Conservation (phyloP, 164 flowering plant genomes). For the Cinnamomum chago region DNA sequence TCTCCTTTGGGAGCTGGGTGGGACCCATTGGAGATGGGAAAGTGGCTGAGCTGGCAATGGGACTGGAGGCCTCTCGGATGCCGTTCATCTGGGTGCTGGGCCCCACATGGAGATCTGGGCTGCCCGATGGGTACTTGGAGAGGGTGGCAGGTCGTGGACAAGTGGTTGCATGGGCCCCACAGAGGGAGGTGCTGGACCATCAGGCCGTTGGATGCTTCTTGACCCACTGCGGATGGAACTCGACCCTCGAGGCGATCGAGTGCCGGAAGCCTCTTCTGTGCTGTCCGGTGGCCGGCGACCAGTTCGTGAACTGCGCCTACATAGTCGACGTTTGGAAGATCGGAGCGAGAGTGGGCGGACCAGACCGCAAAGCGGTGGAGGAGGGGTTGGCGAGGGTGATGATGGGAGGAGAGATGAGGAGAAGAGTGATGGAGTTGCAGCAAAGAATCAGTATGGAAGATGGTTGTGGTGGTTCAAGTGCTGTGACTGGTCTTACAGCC, state of each 20-base stretch:
- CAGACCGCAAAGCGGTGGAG: constrained; percentile 16
- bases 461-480: constrained; percentile 27
- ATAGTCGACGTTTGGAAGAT: constrained; percentile 59
- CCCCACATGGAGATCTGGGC: constrained; percentile 42
- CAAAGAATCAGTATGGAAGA: constrained; percentile 39
- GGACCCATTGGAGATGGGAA: constrained; percentile 50
- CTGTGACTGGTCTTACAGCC: constrained; percentile 19
- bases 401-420: constrained; percentile 26
- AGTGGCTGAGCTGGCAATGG: constrained; percentile 39
- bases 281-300: constrained; percentile 78
- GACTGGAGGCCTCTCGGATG: constrained; percentile 37
- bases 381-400: constrained; percentile 12
- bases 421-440: constrained; percentile 32
- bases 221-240: constrained; percentile 93
- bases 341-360: constrained; percentile 42
- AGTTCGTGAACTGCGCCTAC: constrained; percentile 55
- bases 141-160: constrained; percentile 38
- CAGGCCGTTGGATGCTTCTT: constrained; percentile 56
- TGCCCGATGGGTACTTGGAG: constrained; percentile 42
- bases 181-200: constrained; percentile 50
- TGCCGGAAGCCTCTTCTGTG: constrained; percentile 48
- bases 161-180: constrained; percentile 82
- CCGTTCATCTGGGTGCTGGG: constrained; percentile 75
- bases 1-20: constrained; percentile 87
- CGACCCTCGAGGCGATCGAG: constrained; percentile 67